Evolutionary conservation across 2,329 filamentous ascomycete species (phyloP).

Genomic region (Colletotrichum ledebouriae): DNA sequence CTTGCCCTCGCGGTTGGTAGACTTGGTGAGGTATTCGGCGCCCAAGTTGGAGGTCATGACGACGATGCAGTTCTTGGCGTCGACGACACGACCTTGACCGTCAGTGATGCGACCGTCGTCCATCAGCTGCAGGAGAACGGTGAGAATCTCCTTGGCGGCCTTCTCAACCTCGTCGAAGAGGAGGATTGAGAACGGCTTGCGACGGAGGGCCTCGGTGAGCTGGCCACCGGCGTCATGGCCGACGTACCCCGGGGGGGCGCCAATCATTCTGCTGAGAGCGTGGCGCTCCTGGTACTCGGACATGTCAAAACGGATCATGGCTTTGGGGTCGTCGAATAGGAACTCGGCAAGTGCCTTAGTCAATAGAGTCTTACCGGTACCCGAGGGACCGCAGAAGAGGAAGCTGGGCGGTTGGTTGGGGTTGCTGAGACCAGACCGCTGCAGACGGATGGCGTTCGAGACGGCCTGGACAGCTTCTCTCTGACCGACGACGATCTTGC

Average conservation of each 20-base stretch:
- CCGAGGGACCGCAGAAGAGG: constrained; percentile 98
- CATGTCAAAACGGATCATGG: constrained; percentile 99
- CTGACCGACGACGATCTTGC: constrained; percentile 90
- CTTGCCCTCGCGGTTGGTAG: constrained; percentile 81
- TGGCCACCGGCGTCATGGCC: constrained; percentile 97
- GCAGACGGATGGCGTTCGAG: constrained; percentile 94
- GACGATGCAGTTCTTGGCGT: constrained; percentile 98
- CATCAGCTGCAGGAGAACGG: constrained; percentile 98
- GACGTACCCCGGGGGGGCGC: constrained; percentile 95
- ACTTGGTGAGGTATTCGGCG: constrained; percentile 90
- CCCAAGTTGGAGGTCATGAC: constrained; percentile 99
- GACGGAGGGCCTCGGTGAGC: constrained; percentile 92
- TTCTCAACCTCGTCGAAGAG: constrained; percentile 99
- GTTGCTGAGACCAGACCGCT: constrained; percentile 93
- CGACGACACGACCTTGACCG: constrained; percentile 93
- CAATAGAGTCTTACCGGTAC: constrained; percentile 96
- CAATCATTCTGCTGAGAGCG: constrained; percentile 96
- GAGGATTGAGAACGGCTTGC: constrained; percentile 96
- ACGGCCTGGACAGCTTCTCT: constrained; percentile 93
- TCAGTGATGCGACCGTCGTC: constrained; percentile 99
- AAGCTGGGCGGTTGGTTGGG: constrained; percentile 98
- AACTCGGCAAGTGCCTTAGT: constrained; percentile 98
- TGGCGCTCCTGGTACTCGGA: constrained; percentile 99
- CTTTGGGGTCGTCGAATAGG: constrained; percentile 95
- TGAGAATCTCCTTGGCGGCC: constrained; percentile 96